Base-by-base conservation (phyloP, 2,329 filamentous ascomycete genomes). In the Boeremia exigua region DNA sequence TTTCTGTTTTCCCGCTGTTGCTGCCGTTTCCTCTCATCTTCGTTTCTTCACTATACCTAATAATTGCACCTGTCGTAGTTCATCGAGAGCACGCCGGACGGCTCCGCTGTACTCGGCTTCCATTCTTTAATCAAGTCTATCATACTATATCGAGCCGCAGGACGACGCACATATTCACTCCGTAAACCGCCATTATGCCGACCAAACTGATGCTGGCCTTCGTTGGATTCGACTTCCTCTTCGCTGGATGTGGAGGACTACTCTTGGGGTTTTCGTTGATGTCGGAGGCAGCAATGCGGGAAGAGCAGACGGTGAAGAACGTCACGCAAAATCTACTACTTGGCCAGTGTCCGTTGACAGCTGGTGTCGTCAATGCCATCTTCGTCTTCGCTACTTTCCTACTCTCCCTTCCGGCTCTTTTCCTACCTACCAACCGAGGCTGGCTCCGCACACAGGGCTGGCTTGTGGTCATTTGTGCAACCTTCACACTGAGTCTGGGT, bases 391-490 rank as follows among this genome's bases (percentile, higher is more conserved):
- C 86, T 65, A 86, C 88, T 23, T 92, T 92, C 75, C 67, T 88
- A 51, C 72, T 87, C 58, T 89, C 88, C 6, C 76, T 95, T 14
- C 89, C 89, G 3, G 89, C 85, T n/a, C 78, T 94, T 51, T 81
- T 88, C 59, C 84, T 89, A 56, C 85, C 86, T 5, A 85, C 82
- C 45, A 84, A 82, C 46, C 83, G 89, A 60, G 81, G 82, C 60
- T 90, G 87, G 85, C 82, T 94, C 66, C 91, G 91, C 74, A 59
- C 87, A 14, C 85, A 88, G 54, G 86, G 84, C 44, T 89, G 86
- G 77, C 77, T 92, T 6, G 70, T 92, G 56, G 81, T 78, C 39
- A 79, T 92, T 30, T 91, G 89, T 77, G 78, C 82, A 61, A 83
- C 86, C 61, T 89, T 84, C 70, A 84, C 80, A 50, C 78, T 82